Base-by-base conservation (phyloP, 2,329 filamentous ascomycete genomes). In the Stachybotrys chlorohalonatus region DNA sequence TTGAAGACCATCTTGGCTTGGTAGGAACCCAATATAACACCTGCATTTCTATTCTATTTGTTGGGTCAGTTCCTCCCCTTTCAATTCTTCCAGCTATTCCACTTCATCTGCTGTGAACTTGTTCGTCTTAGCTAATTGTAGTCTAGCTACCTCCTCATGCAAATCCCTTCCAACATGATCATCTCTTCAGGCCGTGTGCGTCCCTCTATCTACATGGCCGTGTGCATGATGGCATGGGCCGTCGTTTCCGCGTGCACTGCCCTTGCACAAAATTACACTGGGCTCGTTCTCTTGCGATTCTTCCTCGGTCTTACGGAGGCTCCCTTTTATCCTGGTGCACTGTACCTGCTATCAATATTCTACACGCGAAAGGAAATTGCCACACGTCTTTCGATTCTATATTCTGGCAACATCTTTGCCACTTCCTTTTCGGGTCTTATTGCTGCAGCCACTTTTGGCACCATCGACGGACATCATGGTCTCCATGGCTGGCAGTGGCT, bases 1-100 rank as follows among this genome's bases (percentile, higher is more conserved):
- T 84, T 4, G 75, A 81, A 52, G 70, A 75, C 9, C 77, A 83
- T 50, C 65, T 84, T 2, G 66, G 70, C 3, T 66, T 84, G 50
- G 65, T 65, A 1, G 74, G 73, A 7, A 56, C 55, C 2, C 59
- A 68, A 53, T 68, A 68, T 55, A 66, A 68, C 53, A 68, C 67
- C 0, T 69, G 66, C 45, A 66, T 70, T 16, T 70, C 68, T 0
- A 67, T 70, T 39, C 63, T 70, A 0, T 70, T 69, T 31, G 66
- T 68, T 15, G 67, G 79, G 59, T 72, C 66, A 52, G 63, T 57
- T 31, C 39, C 55, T 3, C 45, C 52, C 17, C 11, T 31, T n/a
- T 11, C 13, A 32, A 32, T 6, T 31, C 24, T 36, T 31, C 7
- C 49, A 36, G 7, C 17, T 6, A n/a, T 36, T 3, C 30, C 9